A percentile compares a stretch with the other conserved stretches of the same genome.
Conservation (phyloP, 768 basidiomycete genomes). For the Kwoniella mangroviensis region DNA sequence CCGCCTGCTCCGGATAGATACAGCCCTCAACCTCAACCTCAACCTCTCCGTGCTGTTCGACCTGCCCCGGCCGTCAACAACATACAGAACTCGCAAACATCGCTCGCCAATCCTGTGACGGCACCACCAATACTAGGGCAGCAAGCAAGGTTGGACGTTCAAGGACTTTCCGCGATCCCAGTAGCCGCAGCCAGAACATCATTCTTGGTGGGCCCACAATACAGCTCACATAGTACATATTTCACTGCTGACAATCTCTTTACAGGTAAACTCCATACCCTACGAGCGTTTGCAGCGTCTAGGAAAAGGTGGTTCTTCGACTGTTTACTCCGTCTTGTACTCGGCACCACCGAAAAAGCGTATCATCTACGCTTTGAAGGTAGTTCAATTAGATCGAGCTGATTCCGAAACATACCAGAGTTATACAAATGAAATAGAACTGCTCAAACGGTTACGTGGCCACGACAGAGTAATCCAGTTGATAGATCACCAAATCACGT, state of each 20-base stretch:
- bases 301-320: conserved; percentile 93
- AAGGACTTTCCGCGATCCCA: neutral
- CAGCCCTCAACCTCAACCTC: conserved; percentile 13
- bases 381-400: conserved; percentile 84
- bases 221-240: neutral
- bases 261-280: conserved; percentile 73
- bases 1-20: neutral
- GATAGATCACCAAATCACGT: conserved; percentile 86
- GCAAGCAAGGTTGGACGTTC: conserved; percentile 5
- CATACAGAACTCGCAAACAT: neutral
- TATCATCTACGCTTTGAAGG: conserved; percentile 88
- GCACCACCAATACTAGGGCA: neutral
- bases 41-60: conserved; percentile 17
- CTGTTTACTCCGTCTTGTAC: conserved; percentile 88
- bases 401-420: conserved; percentile 86
- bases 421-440: conserved; percentile 94
- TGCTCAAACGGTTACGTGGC: conserved; percentile 91
- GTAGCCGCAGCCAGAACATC: conserved; percentile 11
- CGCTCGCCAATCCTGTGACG: neutral
- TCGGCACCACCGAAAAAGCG: conserved; percentile 61
- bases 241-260: conserved; percentile 9
- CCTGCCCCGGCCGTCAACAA: conserved; percentile 13
- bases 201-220: conserved; percentile 41
- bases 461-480: conserved; percentile 90
- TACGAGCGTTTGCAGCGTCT: conserved; percentile 87